Base-by-base conservation (phyloP, 192 early-diverging fungal genomes). In the Coemansia sp. region DNA sequence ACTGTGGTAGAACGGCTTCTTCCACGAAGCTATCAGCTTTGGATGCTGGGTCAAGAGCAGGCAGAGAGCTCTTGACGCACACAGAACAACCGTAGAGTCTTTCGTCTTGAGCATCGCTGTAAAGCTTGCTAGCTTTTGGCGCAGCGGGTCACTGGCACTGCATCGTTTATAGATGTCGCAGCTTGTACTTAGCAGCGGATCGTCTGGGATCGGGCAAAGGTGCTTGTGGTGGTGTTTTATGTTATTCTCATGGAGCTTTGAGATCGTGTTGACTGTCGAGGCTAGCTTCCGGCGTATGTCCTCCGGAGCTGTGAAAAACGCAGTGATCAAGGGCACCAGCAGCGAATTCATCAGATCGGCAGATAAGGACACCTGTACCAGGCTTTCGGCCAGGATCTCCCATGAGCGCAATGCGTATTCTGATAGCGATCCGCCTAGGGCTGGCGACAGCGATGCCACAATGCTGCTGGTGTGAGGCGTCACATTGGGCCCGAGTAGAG, bases 281-380 rank as follows among this genome's bases (percentile, higher is more conserved):
- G 82, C 77, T 2, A 69, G 67, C 7, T 49, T 41, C 5, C n/a
- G 45, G 15, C 68, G 46, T 38, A 30, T 46, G 2, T 59, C 57
- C 18, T 39, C 64, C 15, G 36, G 24, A 1, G 62, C 46, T 18
- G 63, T 41, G 9, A 76, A 45, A 48, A 84, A 84, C 2, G 68
- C 63, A 0, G 73, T 69, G 5, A 84, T 24, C 52, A 84, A 58
- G 1, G 82, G 82, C 9, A 84, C 77, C 6, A 79, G 20, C 12
- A 84, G 73, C 58, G 77, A 56, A 52, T 84, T 84, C 58, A 84
- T 33, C 57, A 75, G 76, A 21, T 77, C 77, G 0, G 69, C 73
- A 21, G 77, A 66, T 21, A 84, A 26, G 44, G 43, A 24, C 6
- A 61, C 51, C 5, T 60, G 61, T 43, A 44, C 26, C 45, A 79